Evolutionary conservation across 2,329 filamentous ascomycete species (phyloP), one percentile per base, ranked within the genome.

Genomic region (Ustilaginoidea virens): DNA sequence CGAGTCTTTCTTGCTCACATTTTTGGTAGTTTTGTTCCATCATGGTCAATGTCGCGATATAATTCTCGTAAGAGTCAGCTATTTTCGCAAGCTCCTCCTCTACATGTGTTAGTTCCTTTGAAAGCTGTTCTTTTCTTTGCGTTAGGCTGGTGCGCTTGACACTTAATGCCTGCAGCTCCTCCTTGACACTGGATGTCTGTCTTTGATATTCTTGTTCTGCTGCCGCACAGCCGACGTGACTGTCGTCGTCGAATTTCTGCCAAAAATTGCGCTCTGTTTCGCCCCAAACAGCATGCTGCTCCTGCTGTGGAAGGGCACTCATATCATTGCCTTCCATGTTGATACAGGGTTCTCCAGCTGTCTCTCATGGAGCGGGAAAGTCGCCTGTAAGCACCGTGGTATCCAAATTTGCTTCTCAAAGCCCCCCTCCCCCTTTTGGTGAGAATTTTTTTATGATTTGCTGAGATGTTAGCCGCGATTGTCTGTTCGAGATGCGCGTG

Each of bases 1-100:
- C 44, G 8, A 51, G 37, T 10, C 42, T 38, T 1, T 43, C 35
- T 9, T 44, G 45, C 28, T 50, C 42, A 5, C 39, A 36, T 14
- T 44, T 39, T 8, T 41, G 41, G 28, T 50, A 51, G 11, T 52
- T 46, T 16, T 46, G 39, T 16, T 52, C 46, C 12, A 58, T 39
- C 4, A 35, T 35, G 14, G 39, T 33, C 9, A 60, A 45, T 29
- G 48, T 52, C 10, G 52, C 47, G 21, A 39, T 37, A 34, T 56
- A 49, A 14, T 45, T 41, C 5, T 52, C 44, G 35, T 43, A 49
- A 11, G 39, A 38, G 17, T 42, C 35, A n/a, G 35, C 39, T 4
- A 50, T 41, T n/a, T 34, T 35, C 9, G 45, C 48, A 14, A 63
- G 42, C 19, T 52, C 48, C 19, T 52, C 46, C 44, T 59, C 60